Evolutionary conservation across 1,284 basidiomycete genomes (phyloP), one percentile per base, ranked within the genome.

Genomic region (Omphalotus olearius): DNA sequence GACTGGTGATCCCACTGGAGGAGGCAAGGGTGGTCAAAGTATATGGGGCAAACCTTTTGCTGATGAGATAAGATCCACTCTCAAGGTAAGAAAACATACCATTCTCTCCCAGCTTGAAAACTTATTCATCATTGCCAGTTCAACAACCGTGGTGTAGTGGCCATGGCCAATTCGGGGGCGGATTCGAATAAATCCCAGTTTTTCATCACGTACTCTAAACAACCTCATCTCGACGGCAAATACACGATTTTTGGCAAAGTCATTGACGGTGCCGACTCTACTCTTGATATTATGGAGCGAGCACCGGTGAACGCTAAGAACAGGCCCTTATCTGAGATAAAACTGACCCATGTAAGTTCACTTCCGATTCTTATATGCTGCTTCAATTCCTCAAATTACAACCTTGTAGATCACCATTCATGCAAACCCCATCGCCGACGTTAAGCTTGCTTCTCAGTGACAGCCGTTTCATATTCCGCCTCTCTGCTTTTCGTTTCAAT

Each of bases 111-210:
- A 25, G 18, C 40, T 33, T 46, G 23, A 23, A 23, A 3, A n/a
- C 41, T 36, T 48, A 43, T 37, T 37, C 52, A 23, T 14, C 20
- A 14, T 35, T 17, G 14, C 30, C 66, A 95, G 93, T 98, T 98
- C 74, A 97, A 97, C 69, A 76, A 83, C 50, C 83, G 95, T 57
- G 94, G 94, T 16, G 80, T 97, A 57, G 85, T 97, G n/a, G 94
- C 94, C 20, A 97, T 98, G 93, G 95, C 94, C 47, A 98, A 98
- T 67, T 87, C 89, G 3, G 95, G 95, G 0, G 88, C 88, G 18
- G 90, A 96, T 67, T 86, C 89, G 17, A 98, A 97, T 74, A 97
- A 96, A 69, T 92, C 91, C 2, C 88, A 96, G 70, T 96, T 97
- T 72, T 96, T 97, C 71, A 85, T 98, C 64, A 88, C 93, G 1